Percentiles rank a stretch among this genome's conserved stretches.
Conservation (phyloP, 192 early-diverging fungal genomes). For the Entophlyctis helioformis region DNA sequence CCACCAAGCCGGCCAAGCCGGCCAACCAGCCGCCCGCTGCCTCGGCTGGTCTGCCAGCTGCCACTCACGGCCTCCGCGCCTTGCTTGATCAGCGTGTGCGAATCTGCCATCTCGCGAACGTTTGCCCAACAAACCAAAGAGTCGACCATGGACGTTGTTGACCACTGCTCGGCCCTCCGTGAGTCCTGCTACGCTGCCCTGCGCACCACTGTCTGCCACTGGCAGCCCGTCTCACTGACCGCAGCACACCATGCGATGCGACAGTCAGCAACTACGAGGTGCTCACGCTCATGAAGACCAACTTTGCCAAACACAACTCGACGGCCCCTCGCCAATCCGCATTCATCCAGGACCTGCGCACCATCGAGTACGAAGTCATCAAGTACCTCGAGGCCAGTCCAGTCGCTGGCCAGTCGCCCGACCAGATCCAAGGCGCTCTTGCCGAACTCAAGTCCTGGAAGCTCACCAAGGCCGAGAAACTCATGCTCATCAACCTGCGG, state of each 20-base stretch:
- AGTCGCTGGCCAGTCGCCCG: constrained; percentile 40
- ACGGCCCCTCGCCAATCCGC: no score
- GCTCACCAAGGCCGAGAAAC: constrained; percentile 59
- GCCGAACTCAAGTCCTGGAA: constrained; percentile 21
- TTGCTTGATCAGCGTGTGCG: constrained; percentile 55
- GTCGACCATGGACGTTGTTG: no score
- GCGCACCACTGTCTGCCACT: no score
- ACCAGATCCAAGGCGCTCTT: constrained; percentile 35
- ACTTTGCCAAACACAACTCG: no score
- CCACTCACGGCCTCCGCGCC: constrained; percentile 74
- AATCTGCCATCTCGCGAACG: no score
- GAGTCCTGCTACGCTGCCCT: no score
- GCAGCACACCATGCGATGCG: no score
- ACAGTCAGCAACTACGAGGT: no score
- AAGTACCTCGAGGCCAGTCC: constrained; percentile 43
- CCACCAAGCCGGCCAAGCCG: neutral
- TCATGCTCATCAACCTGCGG: constrained; percentile 64
- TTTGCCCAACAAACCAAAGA: no score
- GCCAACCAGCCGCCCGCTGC: neutral
- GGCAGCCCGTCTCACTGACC: no score
- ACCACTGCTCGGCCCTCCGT: no score
- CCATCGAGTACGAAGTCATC: constrained; percentile 6
- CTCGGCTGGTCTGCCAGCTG: neutral
- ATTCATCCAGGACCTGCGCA: constrained; percentile 2
- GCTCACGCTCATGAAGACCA: no score